Conservation (phyloP, 768 basidiomycete genomes). For the Xerocomellus intermedius region DNA sequence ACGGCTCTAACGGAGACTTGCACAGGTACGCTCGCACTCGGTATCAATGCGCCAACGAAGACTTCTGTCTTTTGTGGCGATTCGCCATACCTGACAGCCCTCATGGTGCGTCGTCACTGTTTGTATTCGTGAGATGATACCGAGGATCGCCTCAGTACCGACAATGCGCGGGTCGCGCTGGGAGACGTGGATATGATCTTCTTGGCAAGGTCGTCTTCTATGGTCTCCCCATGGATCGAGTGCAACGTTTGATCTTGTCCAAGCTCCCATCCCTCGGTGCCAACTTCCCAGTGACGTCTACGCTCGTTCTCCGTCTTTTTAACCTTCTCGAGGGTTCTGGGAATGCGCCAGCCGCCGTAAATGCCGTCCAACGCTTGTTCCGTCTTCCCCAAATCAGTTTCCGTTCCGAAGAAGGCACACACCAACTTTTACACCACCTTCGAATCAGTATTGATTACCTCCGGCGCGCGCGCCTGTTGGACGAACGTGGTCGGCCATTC, state of each 20-base stretch:
- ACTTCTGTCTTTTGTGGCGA: slow-evolving; percentile 64
- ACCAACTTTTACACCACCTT: slow-evolving; percentile 63
- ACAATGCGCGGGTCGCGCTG: slow-evolving; percentile 72
- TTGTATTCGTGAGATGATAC: not conserved
- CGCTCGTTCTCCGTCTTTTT: slow-evolving; percentile 61
- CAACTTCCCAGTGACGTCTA: slow-evolving; percentile 65
- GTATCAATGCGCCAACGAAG: slow-evolving; percentile 73
- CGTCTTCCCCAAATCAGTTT: slow-evolving; percentile 59
- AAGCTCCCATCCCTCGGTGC: slow-evolving; percentile 59
- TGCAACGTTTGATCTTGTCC: slow-evolving; percentile 63
- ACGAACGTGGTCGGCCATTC: slow-evolving; percentile 52
- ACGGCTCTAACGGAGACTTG: not conserved
- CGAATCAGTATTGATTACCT: slow-evolving; percentile 74
- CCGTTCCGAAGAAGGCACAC: slow-evolving; percentile 49
- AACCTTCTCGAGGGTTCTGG: slow-evolving; percentile 63
- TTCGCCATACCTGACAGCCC: slow-evolving; percentile 57
- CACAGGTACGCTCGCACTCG: slow-evolving; percentile 66
- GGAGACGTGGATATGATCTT: slow-evolving; percentile 68
- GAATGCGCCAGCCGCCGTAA: slow-evolving; percentile 44
- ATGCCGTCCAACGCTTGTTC: slow-evolving; percentile 52
- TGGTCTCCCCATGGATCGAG: slow-evolving; percentile 60
- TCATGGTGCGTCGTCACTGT: slow-evolving; percentile 43
- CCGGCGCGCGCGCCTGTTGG: slow-evolving; percentile 53
- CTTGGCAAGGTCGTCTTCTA: slow-evolving; percentile 73
- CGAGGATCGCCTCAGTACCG: slow-evolving; percentile 47